These are phyloP conservation scores for Tetrapisispora arboricola DNA, from an alignment of 805 yeast genomes.

Conservation along the genomic window DNA sequence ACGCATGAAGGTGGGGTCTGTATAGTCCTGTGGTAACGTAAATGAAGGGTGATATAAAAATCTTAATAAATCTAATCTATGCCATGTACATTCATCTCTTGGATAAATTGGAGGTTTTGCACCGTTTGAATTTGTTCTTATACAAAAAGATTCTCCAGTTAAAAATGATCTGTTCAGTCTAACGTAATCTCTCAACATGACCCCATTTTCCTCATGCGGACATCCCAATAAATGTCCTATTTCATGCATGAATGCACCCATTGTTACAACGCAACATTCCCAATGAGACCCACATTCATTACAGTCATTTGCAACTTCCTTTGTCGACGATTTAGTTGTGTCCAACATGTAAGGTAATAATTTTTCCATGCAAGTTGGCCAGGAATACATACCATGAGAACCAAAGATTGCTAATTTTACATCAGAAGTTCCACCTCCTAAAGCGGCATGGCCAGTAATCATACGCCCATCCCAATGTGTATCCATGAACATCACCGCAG, in stretches of 20 bases:
- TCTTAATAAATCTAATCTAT: slow-evolving; percentile 66
- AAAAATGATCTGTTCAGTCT: slow-evolving; percentile 73
- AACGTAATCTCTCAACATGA: slow-evolving; percentile 81
- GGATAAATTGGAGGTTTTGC: slow-evolving; percentile 41
- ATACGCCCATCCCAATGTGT: slow-evolving; percentile 65
- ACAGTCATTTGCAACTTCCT: slow-evolving; percentile 81
- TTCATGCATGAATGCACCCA: slow-evolving; percentile 95
- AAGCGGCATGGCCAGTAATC: slow-evolving; percentile 81
- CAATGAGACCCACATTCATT: slow-evolving; percentile 77
- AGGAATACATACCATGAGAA: slow-evolving; percentile 81
- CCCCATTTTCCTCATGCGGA: slow-evolving; percentile 85
- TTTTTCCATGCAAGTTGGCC: slow-evolving; percentile 80
- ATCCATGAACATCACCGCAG: slow-evolving; percentile 80
- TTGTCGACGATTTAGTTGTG: slow-evolving; percentile 46
- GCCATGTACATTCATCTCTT: slow-evolving; percentile 77
- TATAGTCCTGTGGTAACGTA: slow-evolving; percentile 52
- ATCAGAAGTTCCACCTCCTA: slow-evolving; percentile 75
- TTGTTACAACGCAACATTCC: slow-evolving; percentile 78
- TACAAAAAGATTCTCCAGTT: slow-evolving; percentile 52
- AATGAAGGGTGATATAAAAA: slow-evolving; percentile 78
- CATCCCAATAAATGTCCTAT: slow-evolving; percentile 86
- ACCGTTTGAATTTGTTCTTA: slow-evolving; percentile 42
- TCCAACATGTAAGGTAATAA: slow-evolving; percentile 62
- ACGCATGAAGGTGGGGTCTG: slow-evolving; percentile 35
- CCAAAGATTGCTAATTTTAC: slow-evolving; percentile 85